These are phyloP conservation scores for Theobroma cacao DNA, from an alignment of 345 rosid genomes.

Conservation along the genomic window DNA sequence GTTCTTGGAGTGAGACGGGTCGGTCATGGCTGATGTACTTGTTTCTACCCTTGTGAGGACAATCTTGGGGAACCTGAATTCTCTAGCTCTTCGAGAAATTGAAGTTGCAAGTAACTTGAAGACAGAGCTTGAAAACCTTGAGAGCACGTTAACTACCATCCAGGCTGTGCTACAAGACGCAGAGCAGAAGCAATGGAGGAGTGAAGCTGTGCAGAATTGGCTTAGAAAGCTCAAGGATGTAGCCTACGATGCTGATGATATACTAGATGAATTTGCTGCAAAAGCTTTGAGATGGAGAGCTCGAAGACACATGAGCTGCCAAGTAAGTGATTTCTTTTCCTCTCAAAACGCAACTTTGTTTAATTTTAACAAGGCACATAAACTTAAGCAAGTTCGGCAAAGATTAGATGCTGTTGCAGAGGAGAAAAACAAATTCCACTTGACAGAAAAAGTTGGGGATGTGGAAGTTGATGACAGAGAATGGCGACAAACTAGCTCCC, in stretches of 20 bases:
- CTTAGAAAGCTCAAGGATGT: constrained; percentile 3
- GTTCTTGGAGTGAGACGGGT: background rate
- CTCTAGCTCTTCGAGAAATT: background rate
- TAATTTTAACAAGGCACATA: background rate
- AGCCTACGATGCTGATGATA: constrained; percentile 4
- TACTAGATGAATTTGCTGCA: background rate
- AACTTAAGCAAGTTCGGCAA: background rate
- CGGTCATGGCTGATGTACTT: background rate
- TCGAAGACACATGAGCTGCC: background rate
- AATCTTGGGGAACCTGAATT: background rate
- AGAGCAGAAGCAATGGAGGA: constrained; percentile 6
- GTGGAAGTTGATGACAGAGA: background rate
- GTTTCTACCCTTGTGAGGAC: constrained; percentile 5
- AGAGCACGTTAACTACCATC: constrained; percentile 1
- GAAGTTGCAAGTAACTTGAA: background rate
- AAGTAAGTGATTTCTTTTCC: constrained; percentile 7
- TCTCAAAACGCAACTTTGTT: background rate
- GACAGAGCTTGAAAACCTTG: background rate
- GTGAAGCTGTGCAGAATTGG: constrained; percentile 3
- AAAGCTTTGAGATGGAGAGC: background rate
- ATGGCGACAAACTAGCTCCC: constrained; percentile 6
- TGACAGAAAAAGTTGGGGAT: background rate
- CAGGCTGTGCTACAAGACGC: constrained; percentile 12
- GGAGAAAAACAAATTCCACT: constrained; percentile 8
- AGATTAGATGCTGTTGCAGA: background rate